A percentile compares a stretch with the other conserved stretches of the same genome.
These are phyloP conservation scores for Tarenaya hassleriana DNA, from an alignment of 345 rosid species.

Conservation along the genomic window DNA sequence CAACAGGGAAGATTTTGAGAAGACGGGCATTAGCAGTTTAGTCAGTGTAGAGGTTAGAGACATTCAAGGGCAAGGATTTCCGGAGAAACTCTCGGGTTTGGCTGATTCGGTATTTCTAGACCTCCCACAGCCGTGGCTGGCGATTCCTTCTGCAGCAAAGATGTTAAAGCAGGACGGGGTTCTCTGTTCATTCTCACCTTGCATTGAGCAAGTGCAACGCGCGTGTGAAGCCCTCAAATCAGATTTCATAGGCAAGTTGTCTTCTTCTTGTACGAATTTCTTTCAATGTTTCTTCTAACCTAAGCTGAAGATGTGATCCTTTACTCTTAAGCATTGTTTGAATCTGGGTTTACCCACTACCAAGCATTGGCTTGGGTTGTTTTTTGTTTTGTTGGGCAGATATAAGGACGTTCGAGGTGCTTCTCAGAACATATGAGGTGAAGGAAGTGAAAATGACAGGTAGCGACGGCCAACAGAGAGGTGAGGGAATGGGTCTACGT, in stretches of 20 bases:
- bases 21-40: conserved; percentile 58
- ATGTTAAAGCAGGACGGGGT: conserved; percentile 81
- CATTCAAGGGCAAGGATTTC: conserved; percentile 88
- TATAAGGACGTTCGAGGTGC: conserved; percentile 81
- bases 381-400: too few relatives aligned
- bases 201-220: conserved; percentile 93
- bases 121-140: conserved; percentile 85
- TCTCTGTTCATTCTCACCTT: conserved; percentile 90
- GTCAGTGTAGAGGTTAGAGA: conserved; percentile 88
- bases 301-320: too few relatives aligned
- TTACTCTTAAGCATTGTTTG: too few relatives aligned
- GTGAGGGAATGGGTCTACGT: conserved; percentile 24
- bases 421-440: conserved; percentile 77
- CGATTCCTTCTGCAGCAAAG: conserved; percentile 66
- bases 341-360: background rate
- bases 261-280: too few relatives aligned
- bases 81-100: conserved; percentile 52
- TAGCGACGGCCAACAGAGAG: conserved; percentile 24
- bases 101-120: conserved; percentile 77
- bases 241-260: conserved; percentile 68
- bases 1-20: conserved; percentile 74
- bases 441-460: conserved; percentile 49
- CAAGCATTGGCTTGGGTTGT: background rate
- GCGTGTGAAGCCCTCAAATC: conserved; percentile 68
- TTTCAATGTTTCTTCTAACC: too few relatives aligned